Conservation (phyloP, 2,329 filamentous ascomycete genomes). For the Chaetomium olivaceum region DNA sequence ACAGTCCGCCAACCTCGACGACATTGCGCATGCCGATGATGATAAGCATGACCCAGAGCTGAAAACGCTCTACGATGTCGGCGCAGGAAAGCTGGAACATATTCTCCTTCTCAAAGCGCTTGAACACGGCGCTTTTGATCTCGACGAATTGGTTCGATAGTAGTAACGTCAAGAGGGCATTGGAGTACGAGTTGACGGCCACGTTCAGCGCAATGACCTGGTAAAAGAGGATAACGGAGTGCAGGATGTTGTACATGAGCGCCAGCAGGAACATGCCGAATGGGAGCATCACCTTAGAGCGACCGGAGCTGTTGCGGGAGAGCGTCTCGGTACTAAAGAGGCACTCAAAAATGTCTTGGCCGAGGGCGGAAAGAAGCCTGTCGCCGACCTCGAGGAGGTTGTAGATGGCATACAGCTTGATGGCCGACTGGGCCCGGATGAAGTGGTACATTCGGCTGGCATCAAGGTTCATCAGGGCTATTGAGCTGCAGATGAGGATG, state of each 20-base stretch:
- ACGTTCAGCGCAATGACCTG: slow-evolving; percentile 98
- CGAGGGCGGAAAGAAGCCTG: slow-evolving; percentile 83
- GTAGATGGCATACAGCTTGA: slow-evolving; percentile 98
- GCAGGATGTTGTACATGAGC: slow-evolving; percentile 81
- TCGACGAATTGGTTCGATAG: slow-evolving; percentile 99
- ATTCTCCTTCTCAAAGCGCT: slow-evolving; percentile 98
- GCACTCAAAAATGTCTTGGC: slow-evolving; percentile 95
- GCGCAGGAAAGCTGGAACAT: slow-evolving; percentile 95
- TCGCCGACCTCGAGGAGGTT: slow-evolving; percentile 95
- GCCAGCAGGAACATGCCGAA: slow-evolving; percentile 89
- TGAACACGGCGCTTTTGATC: slow-evolving; percentile 98
- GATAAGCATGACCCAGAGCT: slow-evolving; percentile 94
- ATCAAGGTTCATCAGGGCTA: slow-evolving; percentile 85
- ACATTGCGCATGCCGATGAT: slow-evolving; percentile 97
- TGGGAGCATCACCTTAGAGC: slow-evolving; percentile 86
- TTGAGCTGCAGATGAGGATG: slow-evolving; percentile 82
- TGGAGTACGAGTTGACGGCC: slow-evolving; percentile 97
- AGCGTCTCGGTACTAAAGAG: slow-evolving; percentile 91
- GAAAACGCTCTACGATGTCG: slow-evolving; percentile 94
- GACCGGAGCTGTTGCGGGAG: slow-evolving; percentile 81
- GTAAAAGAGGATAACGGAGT: slow-evolving; percentile 88
- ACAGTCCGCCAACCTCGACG: slow-evolving; percentile 88
- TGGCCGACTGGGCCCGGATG: slow-evolving; percentile 91
- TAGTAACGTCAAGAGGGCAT: slow-evolving; percentile 85
- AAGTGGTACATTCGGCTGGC: slow-evolving; percentile 98